phyloP scores from a whole-genome alignment of 805 yeast genomes.

The Kregervanrija pseudodelftensis region DNA sequence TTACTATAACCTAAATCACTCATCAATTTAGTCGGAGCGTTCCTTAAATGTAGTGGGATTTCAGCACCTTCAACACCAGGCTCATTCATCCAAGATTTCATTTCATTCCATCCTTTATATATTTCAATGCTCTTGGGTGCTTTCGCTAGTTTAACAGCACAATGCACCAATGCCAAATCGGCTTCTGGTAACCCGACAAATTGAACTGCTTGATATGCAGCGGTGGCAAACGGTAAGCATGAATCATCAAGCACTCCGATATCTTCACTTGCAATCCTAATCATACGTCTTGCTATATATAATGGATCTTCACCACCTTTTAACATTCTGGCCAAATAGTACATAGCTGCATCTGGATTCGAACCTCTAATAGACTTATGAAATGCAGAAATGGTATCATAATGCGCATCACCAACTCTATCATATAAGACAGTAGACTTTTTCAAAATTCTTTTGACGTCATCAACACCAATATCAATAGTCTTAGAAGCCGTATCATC shows the following conservation, averaged over 20 bases:
- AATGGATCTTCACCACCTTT: constrained; percentile 92
- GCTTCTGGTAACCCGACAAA: constrained; percentile 94
- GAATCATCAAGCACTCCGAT: constrained; percentile 80
- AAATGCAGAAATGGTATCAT: constrained; percentile 92
- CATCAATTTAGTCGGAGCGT: constrained; percentile 94
- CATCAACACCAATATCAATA: constrained; percentile 32
- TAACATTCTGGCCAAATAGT: constrained; percentile 81
- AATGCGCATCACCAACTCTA: constrained; percentile 83
- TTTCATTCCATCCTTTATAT: constrained; percentile 68
- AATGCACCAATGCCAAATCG: constrained; percentile 81
- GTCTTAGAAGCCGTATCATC: not conserved
- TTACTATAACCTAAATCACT: constrained; percentile 78
- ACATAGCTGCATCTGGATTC: constrained; percentile 83
- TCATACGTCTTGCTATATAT: constrained; percentile 84
- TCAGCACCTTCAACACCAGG: constrained; percentile 56
- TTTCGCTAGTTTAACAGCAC: constrained; percentile 81
- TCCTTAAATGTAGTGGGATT: constrained; percentile 77
- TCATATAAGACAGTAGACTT: constrained; percentile 65
- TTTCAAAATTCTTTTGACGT: constrained; percentile 36
- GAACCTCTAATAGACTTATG: constrained; percentile 91
- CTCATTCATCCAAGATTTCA: constrained; percentile 54
- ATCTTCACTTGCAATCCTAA: constrained; percentile 93
- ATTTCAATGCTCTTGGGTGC: constrained; percentile 84
- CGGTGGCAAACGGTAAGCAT: constrained; percentile 78
- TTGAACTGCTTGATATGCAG: constrained; percentile 81